A percentile compares a stretch with the other conserved stretches of the same genome.
These are phyloP conservation scores for Sporothrix variecibatus DNA, from an alignment of 2,329 filamentous ascomycete genomes.

Conservation along the genomic window DNA sequence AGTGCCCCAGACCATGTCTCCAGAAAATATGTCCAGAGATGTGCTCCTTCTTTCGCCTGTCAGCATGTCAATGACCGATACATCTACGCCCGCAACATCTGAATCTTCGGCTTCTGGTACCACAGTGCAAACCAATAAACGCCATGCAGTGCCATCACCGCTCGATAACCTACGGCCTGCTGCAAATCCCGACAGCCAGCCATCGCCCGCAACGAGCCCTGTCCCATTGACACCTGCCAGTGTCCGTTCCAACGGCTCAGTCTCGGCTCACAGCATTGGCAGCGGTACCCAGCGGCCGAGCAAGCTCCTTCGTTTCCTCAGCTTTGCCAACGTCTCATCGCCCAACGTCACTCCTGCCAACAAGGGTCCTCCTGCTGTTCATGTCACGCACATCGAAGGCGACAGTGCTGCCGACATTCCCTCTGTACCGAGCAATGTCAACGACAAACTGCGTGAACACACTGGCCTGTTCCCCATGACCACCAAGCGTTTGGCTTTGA, in stretches of 20 bases:
- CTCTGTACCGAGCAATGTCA: slow-evolving; percentile 41
- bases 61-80: slow-evolving; percentile 6
- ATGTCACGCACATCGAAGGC: slow-evolving; percentile 38
- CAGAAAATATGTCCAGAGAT: slow-evolving; percentile 38
- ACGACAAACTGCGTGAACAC: slow-evolving; percentile 42
- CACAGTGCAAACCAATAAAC: slow-evolving; percentile 27
- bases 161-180: slow-evolving; percentile 30
- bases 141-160: slow-evolving; percentile 31
- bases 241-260: slow-evolving; percentile 35
- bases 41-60: background rate
- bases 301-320: slow-evolving; percentile 46
- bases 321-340: slow-evolving; percentile 37
- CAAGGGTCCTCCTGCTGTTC: slow-evolving; percentile 30
- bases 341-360: slow-evolving; percentile 29
- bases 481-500: slow-evolving; percentile 43
- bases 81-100: slow-evolving; percentile 11
- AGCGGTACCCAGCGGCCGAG: slow-evolving; percentile 41
- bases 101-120: slow-evolving; percentile 4
- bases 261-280: slow-evolving; percentile 40
- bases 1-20: background rate
- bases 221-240: slow-evolving; percentile 37
- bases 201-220: slow-evolving; percentile 34
- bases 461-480: slow-evolving; percentile 39
- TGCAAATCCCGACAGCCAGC: slow-evolving; percentile 26
- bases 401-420: slow-evolving; percentile 37